Evolutionary conservation across 1,284 basidiomycete species (phyloP).

Genomic region (Gymnopus androsaceus): DNA sequence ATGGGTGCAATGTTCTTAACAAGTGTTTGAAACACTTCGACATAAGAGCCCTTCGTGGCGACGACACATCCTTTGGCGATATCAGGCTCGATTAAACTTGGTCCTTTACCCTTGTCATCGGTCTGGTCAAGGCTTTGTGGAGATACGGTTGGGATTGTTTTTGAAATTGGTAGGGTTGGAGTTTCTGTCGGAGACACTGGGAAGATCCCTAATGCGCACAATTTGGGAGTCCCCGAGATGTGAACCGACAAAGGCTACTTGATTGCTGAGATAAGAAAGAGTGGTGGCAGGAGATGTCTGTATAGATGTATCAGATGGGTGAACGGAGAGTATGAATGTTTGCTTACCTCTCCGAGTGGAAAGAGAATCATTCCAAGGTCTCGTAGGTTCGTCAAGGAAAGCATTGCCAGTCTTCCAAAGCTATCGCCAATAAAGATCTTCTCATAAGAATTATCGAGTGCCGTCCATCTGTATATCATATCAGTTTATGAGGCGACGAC

Average conservation of each 20-base stretch:
- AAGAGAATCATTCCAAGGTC: constrained; percentile 56
- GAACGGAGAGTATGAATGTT: background rate
- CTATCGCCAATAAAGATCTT: constrained; percentile 73
- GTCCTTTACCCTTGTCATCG: constrained; percentile 34
- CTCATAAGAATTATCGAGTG: constrained; percentile 55
- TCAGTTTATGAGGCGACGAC: background rate
- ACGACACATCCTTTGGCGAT: constrained; percentile 48
- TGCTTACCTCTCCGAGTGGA: constrained; percentile 70
- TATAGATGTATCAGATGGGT: constrained; percentile 5
- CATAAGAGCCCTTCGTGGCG: constrained; percentile 48
- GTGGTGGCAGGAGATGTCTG: constrained; percentile 79
- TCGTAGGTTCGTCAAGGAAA: constrained; percentile 54
- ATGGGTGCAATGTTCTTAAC: constrained; percentile 85
- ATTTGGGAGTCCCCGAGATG: constrained; percentile 83
- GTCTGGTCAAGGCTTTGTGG: constrained; percentile 27
- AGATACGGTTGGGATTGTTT: constrained; percentile 42
- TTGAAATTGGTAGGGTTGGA: constrained; percentile 53
- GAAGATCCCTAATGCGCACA: constrained; percentile 55
- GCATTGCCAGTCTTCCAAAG: constrained; percentile 72
- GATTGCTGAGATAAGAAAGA: constrained; percentile 75
- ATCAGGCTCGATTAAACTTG: constrained; percentile 28
- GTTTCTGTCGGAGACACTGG: constrained; percentile 41
- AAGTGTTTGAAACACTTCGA: constrained; percentile 65
- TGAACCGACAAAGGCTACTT: constrained; percentile 81
- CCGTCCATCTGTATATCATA: background rate